phyloP scores from a whole-genome alignment of 805 yeast species.

The Ascoidea asiatica region DNA sequence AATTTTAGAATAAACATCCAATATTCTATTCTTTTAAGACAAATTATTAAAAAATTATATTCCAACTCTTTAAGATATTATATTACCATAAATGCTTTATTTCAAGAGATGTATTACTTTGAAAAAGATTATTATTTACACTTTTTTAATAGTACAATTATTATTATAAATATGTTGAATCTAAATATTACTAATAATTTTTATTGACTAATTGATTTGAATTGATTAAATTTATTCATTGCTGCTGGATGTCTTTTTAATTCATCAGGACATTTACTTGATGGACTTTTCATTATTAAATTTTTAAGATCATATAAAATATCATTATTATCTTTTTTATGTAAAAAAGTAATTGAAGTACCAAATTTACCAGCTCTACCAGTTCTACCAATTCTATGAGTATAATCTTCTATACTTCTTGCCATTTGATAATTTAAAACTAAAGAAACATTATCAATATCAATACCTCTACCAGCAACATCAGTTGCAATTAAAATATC shows the following conservation, averaged over 20 bases:
- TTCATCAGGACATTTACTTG: slow-evolving; percentile 9
- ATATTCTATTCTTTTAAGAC: no score
- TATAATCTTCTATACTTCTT: slow-evolving; percentile 62
- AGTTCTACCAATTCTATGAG: slow-evolving; percentile 92
- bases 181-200: no score
- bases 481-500: slow-evolving; percentile 81
- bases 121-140: no score
- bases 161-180: no score
- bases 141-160: no score
- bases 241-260: slow-evolving; percentile 8
- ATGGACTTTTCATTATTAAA: slow-evolving; percentile 4
- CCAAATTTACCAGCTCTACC: slow-evolving; percentile 90
- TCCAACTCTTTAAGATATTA: no score
- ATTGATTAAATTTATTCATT: slow-evolving; percentile 7
- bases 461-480: slow-evolving; percentile 93
- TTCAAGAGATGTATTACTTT: no score
- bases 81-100: no score
- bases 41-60: no score
- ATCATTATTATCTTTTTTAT: slow-evolving; percentile 36
- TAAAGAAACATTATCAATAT: slow-evolving; percentile 72
- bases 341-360: slow-evolving; percentile 59
- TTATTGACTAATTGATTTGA: slow-evolving; percentile 7
- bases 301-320: slow-evolving; percentile 28
- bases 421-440: slow-evolving; percentile 85
- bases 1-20: no score